phyloP scores from a whole-genome alignment of 148 eudicot genomes.

The Vaccinium darrowii region DNA sequence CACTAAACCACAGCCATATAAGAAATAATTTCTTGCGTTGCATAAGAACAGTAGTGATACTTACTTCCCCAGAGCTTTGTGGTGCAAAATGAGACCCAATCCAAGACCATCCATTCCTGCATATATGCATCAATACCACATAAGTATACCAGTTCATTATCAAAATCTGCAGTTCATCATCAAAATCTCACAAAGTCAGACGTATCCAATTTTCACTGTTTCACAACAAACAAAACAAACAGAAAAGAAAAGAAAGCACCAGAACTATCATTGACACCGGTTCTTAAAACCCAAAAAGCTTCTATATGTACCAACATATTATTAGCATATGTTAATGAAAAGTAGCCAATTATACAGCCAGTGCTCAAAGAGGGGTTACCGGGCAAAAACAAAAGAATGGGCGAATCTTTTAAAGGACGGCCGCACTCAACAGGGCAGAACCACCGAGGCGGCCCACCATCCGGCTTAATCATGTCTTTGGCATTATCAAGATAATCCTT shows the following conservation, averaged over 20 bases:
- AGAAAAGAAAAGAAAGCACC: not conserved
- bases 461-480: slow-evolving; percentile 60
- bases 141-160: not conserved
- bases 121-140: slow-evolving; percentile 16
- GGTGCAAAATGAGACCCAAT: slow-evolving; percentile 86
- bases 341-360: not conserved
- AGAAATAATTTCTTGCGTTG: not conserved
- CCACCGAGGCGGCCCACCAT: slow-evolving; percentile 94
- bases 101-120: slow-evolving; percentile 97
- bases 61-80: slow-evolving; percentile 82
- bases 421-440: slow-evolving; percentile 86
- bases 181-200: not conserved
- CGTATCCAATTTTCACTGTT: not conserved
- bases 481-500: slow-evolving; percentile 84
- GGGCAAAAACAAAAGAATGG: slow-evolving; percentile 85
- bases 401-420: slow-evolving; percentile 63
- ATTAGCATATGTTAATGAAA: not conserved
- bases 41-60: slow-evolving; percentile 14
- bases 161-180: not conserved
- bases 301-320: not conserved
- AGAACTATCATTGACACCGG: not conserved
- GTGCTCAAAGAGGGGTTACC: slow-evolving; percentile 43
- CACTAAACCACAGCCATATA: not conserved
- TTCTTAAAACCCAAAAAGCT: slow-evolving; percentile 1
- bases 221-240: not conserved